Base-by-base conservation (phyloP, 768 basidiomycete genomes). In the Cantharellus cinnabarinus region DNA sequence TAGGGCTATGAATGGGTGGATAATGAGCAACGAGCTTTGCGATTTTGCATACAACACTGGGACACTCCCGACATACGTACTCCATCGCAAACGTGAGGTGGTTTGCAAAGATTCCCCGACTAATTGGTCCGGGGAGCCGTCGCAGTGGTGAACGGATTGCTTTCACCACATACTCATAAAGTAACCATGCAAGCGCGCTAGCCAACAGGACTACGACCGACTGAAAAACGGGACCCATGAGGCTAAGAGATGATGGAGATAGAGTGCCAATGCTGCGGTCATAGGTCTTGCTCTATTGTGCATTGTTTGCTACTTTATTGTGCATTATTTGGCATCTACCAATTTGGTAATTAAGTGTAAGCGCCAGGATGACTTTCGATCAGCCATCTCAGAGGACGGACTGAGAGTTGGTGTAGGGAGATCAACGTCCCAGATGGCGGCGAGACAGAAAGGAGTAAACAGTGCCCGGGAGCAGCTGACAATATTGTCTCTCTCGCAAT, bases 51-150 rank as follows among this genome's bases (percentile, higher is more conserved):
- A 37, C 14, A 10, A 15, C 10, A 62, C 5, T 5, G 59, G 66
- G 66, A 20, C 65, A 66, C 56, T 79, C 64, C 60, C 79, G 67
- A 79, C 66, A 79, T 80, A 38, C 60, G 20, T 42, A 61, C 65
- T 82, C 76, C 59, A 85, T 73, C 1, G 85, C 72, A 38, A 71
- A 67, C 15, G 68, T 65, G 60, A 85, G 70, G 63, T 85, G 81
- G 63, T 74, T 75, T 37, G 69, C 72, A 58, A 83, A 76, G 64
- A 76, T 72, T 34, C 70, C 68, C 3, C 65, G 68, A 5, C 72
- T 67, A 0, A 78, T 78, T 29, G 85, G 85, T 37, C 85, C 83
- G 52, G 79, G 78, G 41, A 88, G 68, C 34, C 68, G 69, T 42
- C 70, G 71, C 7, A 87, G 70, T 15, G 81, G 76, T 0, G 77